These are phyloP conservation scores for Phytopythium cucurbitacearum DNA, from an alignment of 352 stramenopile genomes.

Conservation along the genomic window DNA sequence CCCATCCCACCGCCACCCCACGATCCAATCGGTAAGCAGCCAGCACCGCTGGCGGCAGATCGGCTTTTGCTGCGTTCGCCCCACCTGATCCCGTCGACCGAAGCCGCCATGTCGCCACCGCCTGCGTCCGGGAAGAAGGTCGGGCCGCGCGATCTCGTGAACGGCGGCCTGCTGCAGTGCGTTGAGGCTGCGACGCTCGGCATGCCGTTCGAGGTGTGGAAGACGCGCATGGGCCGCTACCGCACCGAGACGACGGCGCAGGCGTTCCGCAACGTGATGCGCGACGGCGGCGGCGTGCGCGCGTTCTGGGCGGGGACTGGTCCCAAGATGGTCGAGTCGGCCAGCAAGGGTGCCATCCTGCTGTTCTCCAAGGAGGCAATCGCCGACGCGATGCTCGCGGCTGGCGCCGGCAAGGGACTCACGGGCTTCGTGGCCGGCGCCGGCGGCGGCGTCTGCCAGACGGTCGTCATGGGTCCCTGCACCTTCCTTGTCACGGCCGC, in stretches of 20 bases:
- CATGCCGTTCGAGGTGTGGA: slow-evolving; percentile 93
- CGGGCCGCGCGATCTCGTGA: slow-evolving; percentile 68
- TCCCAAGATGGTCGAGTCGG: slow-evolving; percentile 91
- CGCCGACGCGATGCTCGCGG: slow-evolving; percentile 69
- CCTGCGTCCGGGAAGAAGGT: slow-evolving; percentile 77
- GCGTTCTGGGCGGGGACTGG: slow-evolving; percentile 88
- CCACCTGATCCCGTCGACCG: neutral
- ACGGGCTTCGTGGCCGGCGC: slow-evolving; percentile 83
- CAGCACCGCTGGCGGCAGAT: too few species aligned
- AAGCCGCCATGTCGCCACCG: slow-evolving; percentile 26
- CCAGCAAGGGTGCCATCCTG: slow-evolving; percentile 87
- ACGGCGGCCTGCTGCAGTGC: slow-evolving; percentile 83
- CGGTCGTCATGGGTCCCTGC: slow-evolving; percentile 88
- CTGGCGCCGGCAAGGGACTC: slow-evolving; percentile 51
- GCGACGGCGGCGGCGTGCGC: slow-evolving; percentile 66
- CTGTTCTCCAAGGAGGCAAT: slow-evolving; percentile 89
- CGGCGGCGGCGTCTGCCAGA: slow-evolving; percentile 83
- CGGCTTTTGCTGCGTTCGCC: too few species aligned
- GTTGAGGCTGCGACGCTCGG: slow-evolving; percentile 85
- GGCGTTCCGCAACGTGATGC: slow-evolving; percentile 88
- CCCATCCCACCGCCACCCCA: too few species aligned
- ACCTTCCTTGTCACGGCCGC: slow-evolving; percentile 90
- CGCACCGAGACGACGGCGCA: slow-evolving; percentile 73
- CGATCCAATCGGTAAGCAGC: too few species aligned
- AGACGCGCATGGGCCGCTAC: slow-evolving; percentile 91